Evolutionary conservation across 352 stramenopile species (phyloP), one percentile per base, ranked within the genome.

Genomic region (Globisporangium radiosum): DNA sequence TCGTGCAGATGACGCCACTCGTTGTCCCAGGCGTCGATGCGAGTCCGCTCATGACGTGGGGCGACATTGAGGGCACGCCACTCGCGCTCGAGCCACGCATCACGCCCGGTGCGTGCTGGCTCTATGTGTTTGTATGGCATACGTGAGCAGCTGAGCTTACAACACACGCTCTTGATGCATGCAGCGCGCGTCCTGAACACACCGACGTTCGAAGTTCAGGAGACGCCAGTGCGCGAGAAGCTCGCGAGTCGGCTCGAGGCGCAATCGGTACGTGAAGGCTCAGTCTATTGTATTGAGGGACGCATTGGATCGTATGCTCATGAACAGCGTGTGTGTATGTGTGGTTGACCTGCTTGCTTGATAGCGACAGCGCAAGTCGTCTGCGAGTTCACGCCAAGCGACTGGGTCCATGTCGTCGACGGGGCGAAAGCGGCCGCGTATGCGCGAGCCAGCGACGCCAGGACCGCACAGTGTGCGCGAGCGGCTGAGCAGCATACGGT

Each of bases 1-100:
- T 94, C 44, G 80, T 95, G 11, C 68, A 82, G 50, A 92, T 95
- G 83, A 95, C 85, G 11, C 85, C 85, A 9, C 52, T 78, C 37
- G 85, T 93, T 57, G 82, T 72, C 3, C 85, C 85, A 13, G 83
- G 80, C 33, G 68, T 90, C 4, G 72, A 90, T 62, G 78, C 75
- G 6, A 92, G 79, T 60, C 85, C 85, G 33, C 52, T 95, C 11
- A 90, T 95, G 76, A 95, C 85, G 0, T 95, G 85, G 85, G 85
- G 85, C 38, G 76, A 85, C 14, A 93, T 95, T 58, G 85, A 92
- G 75, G 76, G 66, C 19, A 95, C 85, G 15, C 85, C 85, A 7
- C 77, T 83, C 57, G 72, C 81, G 47, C 66, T 93, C 11, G 69
- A 76, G 17, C 58, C 68, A 6, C 25, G 62, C 44, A 60, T 64